Evolutionary conservation across 495 filamentous ascomycete species (phyloP), one percentile per base, ranked within the genome.

Genomic region (Cenococcum geophilum): DNA sequence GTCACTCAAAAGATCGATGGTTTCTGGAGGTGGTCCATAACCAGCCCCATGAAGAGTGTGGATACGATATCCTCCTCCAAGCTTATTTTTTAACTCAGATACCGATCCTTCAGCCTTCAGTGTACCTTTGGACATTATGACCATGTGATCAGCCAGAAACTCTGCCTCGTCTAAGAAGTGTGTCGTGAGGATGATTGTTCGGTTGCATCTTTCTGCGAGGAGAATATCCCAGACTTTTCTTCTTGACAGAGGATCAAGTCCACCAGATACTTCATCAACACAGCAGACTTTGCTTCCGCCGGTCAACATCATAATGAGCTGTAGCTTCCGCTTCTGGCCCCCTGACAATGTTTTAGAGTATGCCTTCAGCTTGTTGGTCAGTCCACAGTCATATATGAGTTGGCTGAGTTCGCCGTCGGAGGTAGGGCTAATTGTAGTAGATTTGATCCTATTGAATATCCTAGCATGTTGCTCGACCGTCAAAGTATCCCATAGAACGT

Each of bases 211-310:
- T 67, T 90, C 90, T 0, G 84, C 86, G 4, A 95, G 76, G 18
- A 96, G 73, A 57, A 96, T 96, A 64, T 92, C 87, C 91, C 91
- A 96, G 56, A 95, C 87, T 72, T 91, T 95, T 10, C 89, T 75
- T 16, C 91, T 76, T 43, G 83, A 86, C 14, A 96, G 77, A 0
- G 91, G 89, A 68, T 96, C 91, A 10, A 96, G 75, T 5, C 91
- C 91, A 53, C 83, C 86, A 14, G 85, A 89, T 4, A 92, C 89
- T 69, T 96, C 91, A 69, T 96, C 91, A 8, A 96, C 86, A 71
- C 89, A 91, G 72, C 91, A 96, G 6, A 96, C 83, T 16, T 79
- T 82, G 61, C 85, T 89, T 18, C 89, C 91, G 42, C 91, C 91
- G 23, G 88, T 91, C 56, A 96, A 83, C 89, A 93, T 95, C 82